Evolutionary conservation across 805 yeast species (phyloP), one percentile per base, ranked within the genome.

Genomic region (Candida qinlingensis): DNA sequence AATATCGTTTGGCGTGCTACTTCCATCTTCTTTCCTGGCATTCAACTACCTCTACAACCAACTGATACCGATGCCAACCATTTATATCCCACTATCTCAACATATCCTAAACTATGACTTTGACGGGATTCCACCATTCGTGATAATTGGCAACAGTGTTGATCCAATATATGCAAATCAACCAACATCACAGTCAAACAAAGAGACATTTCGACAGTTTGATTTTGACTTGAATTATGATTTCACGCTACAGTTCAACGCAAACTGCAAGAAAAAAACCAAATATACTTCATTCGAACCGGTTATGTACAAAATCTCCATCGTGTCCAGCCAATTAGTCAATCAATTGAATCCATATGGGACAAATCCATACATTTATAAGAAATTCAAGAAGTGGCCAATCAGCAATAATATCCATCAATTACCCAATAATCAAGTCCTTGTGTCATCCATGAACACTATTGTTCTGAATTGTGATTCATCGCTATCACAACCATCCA

Each of bases 41-140:
- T 60, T 55, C 56, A 61, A 61, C 53, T 58, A 54, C 49, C 51
- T 60, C 39, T 61, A 61, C 47, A 46, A 52, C 46, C 45, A 48
- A 19, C 47, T 60, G 28, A 54, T 61, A 8, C 63, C 63, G 12
- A 53, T 48, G 9, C 57, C 62, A 7, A 50, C 56, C 4, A 54
- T 59, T 9, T 13, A 44, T 4, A 41, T 60, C 2, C 61, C 62
- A 5, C 44, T 60, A 1, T 33, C 50, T 1, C 50, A 55, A 28
- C 57, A 50, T 41, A 49, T 58, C 4, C 37, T 57, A 13, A 58
- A 60, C 44, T 57, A 57, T 27, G 62, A 58, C 42, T 54, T 54
- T 44, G 47, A 48, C 1, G 34, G 42, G 4, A 37, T 42, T 1
- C 56, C 61, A 2, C 62, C 64, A 1, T 59, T 58, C 35, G 42